Evolutionary conservation across 2,329 filamentous ascomycete species (phyloP), one percentile per base, ranked within the genome.

Genomic region (Botrytis paeoniae): DNA sequence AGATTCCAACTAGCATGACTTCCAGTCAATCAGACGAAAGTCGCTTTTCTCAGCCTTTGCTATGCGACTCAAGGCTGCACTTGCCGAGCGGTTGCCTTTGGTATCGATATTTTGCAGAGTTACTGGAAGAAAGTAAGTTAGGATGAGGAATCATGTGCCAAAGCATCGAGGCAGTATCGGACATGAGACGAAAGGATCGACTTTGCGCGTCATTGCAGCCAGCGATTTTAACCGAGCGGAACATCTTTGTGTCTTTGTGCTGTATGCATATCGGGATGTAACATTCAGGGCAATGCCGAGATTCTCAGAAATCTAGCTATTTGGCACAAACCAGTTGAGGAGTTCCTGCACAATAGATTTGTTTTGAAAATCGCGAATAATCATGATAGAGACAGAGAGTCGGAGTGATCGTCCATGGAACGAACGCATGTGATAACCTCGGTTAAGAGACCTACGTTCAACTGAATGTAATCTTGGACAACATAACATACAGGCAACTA

Each of bases 31-130:
- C 59, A 60, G 59, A 51, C 10, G 14, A 70, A 45, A n/a, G 14
- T 20, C 25, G 16, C 18, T 25, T 7, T 18, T 39, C 25, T 65
- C 25, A 51, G 41, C 59, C 59, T 18, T 39, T n/a, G 7, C 61
- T 71, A 43, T 71, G 32, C 41, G 25, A 54, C 43, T 61, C 14
- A 10, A 64, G 69, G 59, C 51, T 64, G 10, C 59, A 51, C 41
- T 41, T 41, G 10, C 32, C 59, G 32, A 65, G 22, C 29, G 3
- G 4, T 41, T 64, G 10, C 6, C n/a, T 39, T n/a, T 32, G 10
- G 20, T 35, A n/a, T n/a, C 54, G 6, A 45, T 18, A 20, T 43
- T 10, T 8, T 35, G 37, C 35, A 66, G 64, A 25, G 25, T n/a
- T 8, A 29, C 14, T 63, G 37, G 25, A 29, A 41, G 60, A 43